Percentiles rank a stretch among this genome's conserved stretches.
Conservation (phyloP, 1,284 basidiomycete genomes). For the Malassezia equina region DNA sequence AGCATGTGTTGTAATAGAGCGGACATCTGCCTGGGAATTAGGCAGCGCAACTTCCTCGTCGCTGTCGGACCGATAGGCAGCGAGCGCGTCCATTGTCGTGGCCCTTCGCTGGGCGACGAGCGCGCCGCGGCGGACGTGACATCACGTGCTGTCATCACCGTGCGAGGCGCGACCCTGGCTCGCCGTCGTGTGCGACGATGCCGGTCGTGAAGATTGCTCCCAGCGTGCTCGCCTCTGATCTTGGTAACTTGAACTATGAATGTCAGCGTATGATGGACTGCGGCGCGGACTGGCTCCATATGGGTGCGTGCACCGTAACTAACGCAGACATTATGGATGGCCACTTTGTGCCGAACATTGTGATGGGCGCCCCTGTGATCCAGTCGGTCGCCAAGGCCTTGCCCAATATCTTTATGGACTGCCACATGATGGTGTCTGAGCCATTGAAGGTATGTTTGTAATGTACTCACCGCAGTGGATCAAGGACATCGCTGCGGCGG, state of each 20-base stretch:
- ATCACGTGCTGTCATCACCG: neutral
- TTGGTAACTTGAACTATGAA: constrained; percentile 45
- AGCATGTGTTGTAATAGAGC: neutral
- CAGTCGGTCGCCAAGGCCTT: constrained; percentile 76
- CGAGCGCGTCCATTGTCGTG: constrained; percentile 25
- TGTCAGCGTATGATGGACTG: constrained; percentile 44
- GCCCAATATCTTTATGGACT: constrained; percentile 97
- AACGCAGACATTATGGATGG: constrained; percentile 58
- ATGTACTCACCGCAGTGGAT: constrained; percentile 65
- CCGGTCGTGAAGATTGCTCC: constrained; percentile 44
- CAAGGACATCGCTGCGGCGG: constrained; percentile 84
- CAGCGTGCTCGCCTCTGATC: constrained; percentile 44
- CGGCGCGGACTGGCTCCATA: constrained; percentile 47
- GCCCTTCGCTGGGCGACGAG: neutral
- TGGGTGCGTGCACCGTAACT: constrained; percentile 60
- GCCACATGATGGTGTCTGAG: constrained; percentile 98
- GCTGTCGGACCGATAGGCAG: constrained; percentile 28
- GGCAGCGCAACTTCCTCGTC: constrained; percentile 6
- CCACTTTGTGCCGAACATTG: constrained; percentile 84
- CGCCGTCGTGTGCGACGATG: constrained; percentile 18
- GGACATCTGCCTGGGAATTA: neutral
- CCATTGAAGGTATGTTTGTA: constrained; percentile 66
- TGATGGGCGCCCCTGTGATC: constrained; percentile 74
- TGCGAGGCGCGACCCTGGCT: neutral
- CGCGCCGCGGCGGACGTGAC: neutral